Conservation (phyloP, 1,139 yeast genomes). For the Zygosaccharomyces pseudobailii region DNA sequence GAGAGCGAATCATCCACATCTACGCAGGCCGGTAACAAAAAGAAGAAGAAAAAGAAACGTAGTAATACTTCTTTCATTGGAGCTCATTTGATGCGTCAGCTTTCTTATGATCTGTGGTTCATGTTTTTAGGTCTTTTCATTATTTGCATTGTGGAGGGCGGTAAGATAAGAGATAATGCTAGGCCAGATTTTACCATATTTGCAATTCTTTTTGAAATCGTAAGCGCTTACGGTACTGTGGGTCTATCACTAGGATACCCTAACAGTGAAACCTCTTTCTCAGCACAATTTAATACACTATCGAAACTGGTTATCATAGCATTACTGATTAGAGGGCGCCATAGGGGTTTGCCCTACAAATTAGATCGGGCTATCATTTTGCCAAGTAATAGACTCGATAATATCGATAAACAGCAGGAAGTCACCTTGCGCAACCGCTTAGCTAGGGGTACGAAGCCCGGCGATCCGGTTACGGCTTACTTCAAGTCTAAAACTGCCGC, state of each 20-base stretch:
- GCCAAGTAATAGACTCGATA: constrained; percentile 64
- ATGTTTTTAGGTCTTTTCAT: constrained; percentile 80
- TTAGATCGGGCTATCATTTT: constrained; percentile 92
- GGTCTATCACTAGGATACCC: constrained; percentile 88
- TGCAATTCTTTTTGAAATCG: constrained; percentile 75
- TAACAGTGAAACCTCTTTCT: constrained; percentile 57
- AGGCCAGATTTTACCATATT: constrained; percentile 60
- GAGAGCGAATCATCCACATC: constrained; percentile 4
- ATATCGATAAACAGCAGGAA: constrained; percentile 66
- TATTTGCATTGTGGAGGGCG: constrained; percentile 80
- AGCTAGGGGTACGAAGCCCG: constrained; percentile 4
- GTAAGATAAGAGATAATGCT: constrained; percentile 44
- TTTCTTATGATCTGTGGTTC: constrained; percentile 94
- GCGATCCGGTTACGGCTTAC: constrained; percentile 22
- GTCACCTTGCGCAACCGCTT: constrained; percentile 22
- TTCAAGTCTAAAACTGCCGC: constrained; percentile 13
- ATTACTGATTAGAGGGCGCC: constrained; percentile 91
- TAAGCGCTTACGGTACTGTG: constrained; percentile 94
- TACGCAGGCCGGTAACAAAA: constrained; percentile 2
- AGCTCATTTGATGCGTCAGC: constrained; percentile 83
- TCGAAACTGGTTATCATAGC: constrained; percentile 84
- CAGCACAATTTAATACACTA: constrained; percentile 63
- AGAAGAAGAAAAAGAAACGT: constrained; percentile 12
- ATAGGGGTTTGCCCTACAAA: constrained; percentile 92
- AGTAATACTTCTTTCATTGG: constrained; percentile 57